phyloP scores from a whole-genome alignment of 495 filamentous ascomycete species.

The Delitschia confertaspora region DNA sequence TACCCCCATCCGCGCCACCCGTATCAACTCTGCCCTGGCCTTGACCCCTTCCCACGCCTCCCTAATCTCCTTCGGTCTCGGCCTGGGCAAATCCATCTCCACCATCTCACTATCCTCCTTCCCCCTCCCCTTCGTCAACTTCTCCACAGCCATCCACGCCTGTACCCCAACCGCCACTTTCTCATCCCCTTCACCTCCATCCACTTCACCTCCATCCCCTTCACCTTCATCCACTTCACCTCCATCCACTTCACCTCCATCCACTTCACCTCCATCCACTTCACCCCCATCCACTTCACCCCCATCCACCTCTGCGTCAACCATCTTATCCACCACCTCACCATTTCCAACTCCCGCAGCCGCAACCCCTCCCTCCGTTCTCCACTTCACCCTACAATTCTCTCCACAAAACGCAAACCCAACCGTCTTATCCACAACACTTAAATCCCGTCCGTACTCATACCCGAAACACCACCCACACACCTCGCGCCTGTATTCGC shows the following conservation, averaged over 20 bases:
- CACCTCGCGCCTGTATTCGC: slow-evolving; percentile 35
- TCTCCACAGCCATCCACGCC: slow-evolving; percentile 26
- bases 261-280: slow-evolving; percentile 23
- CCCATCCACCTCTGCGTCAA: slow-evolving; percentile 8
- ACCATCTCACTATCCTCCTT: slow-evolving; percentile 22
- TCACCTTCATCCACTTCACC: slow-evolving; percentile 6
- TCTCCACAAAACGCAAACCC: slow-evolving; percentile 32
- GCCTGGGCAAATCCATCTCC: slow-evolving; percentile 14
- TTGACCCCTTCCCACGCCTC: slow-evolving; percentile 12
- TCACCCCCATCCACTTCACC: slow-evolving; percentile 20
- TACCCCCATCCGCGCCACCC: slow-evolving; percentile 10
- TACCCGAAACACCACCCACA: slow-evolving; percentile 36
- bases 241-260: slow-evolving; percentile 17
- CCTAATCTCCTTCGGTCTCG: slow-evolving; percentile 12
- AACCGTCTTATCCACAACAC: slow-evolving; percentile 16
- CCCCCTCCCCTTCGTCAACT: slow-evolving; percentile 7
- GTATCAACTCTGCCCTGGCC: slow-evolving; percentile 14
- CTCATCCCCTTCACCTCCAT: no score
- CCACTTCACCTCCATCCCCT: no score
- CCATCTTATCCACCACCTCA: slow-evolving; percentile 16
- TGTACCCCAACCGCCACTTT: slow-evolving; percentile 22
- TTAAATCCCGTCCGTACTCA: slow-evolving; percentile 28
- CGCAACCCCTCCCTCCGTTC: slow-evolving; percentile 13
- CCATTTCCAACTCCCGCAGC: slow-evolving; percentile 25
- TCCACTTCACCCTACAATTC: slow-evolving; percentile 25